A percentile compares a stretch with the other conserved stretches of the same genome.
These are phyloP conservation scores for Pseudotsuga menziesii DNA, from an alignment of 75 land plant species.

Conservation along the genomic window DNA sequence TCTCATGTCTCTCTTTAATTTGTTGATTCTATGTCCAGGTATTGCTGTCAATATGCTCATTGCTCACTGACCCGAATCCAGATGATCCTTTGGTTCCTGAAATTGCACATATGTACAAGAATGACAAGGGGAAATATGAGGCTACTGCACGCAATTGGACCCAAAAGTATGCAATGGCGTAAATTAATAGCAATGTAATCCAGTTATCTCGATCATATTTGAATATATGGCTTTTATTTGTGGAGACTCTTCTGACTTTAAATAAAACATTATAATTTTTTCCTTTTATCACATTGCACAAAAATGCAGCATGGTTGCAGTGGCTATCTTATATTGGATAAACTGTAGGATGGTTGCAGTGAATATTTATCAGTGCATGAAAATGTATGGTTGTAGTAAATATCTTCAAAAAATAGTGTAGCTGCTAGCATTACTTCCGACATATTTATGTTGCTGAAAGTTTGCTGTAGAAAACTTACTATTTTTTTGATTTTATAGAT, in stretches of 20 bases:
- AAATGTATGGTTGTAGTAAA: not conserved
- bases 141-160: conserved; percentile 65
- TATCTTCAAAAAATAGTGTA: not conserved
- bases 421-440: not conserved
- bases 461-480: not conserved
- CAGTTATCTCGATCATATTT: not conserved
- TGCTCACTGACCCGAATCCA: conserved; percentile 67
- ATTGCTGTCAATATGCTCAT: conserved; percentile 67
- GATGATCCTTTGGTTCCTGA: conserved; percentile 75
- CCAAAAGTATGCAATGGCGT: conserved; percentile 70
- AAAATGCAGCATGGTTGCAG: not conserved
- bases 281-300: not conserved
- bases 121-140: conserved; percentile 54
- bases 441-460: not conserved
- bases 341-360: not conserved
- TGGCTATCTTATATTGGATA: not conserved
- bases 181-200: not conserved
- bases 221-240: conserved; percentile 1
- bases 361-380: not conserved
- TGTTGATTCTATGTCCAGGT: conserved; percentile 30
- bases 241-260: not conserved
- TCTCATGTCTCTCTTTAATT: not conserved
- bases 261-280: conserved; percentile 3
- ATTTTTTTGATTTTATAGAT: not conserved
- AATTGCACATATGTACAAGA: conserved; percentile 79